These are phyloP conservation scores for Fusarium dimerum DNA, from an alignment of 2,329 filamentous ascomycete species.

Conservation along the genomic window DNA sequence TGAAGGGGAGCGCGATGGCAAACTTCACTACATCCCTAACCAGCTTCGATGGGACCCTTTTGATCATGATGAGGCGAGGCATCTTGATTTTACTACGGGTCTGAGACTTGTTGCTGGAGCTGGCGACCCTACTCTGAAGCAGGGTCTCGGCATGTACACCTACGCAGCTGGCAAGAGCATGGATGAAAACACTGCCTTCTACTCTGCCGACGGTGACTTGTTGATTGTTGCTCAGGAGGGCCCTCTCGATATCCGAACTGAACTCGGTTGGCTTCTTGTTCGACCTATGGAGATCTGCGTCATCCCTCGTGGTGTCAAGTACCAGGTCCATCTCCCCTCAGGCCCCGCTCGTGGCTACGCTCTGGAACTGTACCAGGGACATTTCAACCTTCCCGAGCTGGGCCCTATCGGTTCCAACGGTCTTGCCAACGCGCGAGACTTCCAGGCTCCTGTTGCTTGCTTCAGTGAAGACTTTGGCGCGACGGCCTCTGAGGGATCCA, in stretches of 20 bases:
- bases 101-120: constrained; percentile 76
- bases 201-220: constrained; percentile 80
- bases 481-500: constrained; percentile 39
- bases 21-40: constrained; percentile 58
- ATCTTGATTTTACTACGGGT: constrained; percentile 54
- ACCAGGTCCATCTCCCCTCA: constrained; percentile 66
- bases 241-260: constrained; percentile 73
- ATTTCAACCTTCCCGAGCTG: constrained; percentile 71
- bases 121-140: constrained; percentile 77
- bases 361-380: constrained; percentile 71
- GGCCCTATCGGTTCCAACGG: constrained; percentile 74
- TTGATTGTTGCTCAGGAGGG: constrained; percentile 77
- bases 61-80: constrained; percentile 62
- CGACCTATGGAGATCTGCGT: constrained; percentile 77
- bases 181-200: constrained; percentile 73
- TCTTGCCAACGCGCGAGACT: constrained; percentile 75
- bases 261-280: constrained; percentile 73
- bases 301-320: constrained; percentile 73
- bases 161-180: constrained; percentile 80
- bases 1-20: constrained; percentile 20
- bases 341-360: constrained; percentile 71
- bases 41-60: constrained; percentile 84
- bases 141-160: constrained; percentile 77
- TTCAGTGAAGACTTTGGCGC: constrained; percentile 63
- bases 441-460: constrained; percentile 69